phyloP scores from a whole-genome alignment of 768 basidiomycete genomes.

The Collybiopsis luxurians region DNA sequence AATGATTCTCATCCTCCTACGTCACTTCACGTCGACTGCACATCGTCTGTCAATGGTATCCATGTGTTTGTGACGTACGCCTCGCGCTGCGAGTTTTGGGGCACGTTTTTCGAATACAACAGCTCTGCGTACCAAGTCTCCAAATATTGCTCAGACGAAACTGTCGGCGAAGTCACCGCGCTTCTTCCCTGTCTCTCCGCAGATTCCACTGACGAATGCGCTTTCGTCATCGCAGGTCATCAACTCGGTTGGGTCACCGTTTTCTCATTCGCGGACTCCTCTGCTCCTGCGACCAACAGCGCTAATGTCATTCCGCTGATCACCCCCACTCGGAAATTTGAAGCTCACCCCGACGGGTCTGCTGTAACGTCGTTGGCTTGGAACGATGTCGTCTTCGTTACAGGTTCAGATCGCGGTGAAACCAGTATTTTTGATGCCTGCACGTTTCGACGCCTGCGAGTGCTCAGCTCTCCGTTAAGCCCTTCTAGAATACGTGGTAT shows the following conservation, averaged over 20 bases:
- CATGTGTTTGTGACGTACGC: conserved; percentile 52
- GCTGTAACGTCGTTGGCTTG: conserved; percentile 60
- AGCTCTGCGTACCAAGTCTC: conserved; percentile 41
- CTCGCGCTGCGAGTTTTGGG: conserved; percentile 50
- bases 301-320: conserved; percentile 12
- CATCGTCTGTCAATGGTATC: conserved; percentile 28
- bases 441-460: conserved; percentile 54
- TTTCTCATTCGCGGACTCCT: conserved; percentile 44
- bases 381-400: conserved; percentile 57
- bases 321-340: conserved; percentile 45
- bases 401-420: conserved; percentile 62
- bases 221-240: conserved; percentile 65
- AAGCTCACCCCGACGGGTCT: conserved; percentile 62
- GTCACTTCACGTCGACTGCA: conserved; percentile 26
- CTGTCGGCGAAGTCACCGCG: conserved; percentile 48
- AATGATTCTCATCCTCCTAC: conserved; percentile 7
- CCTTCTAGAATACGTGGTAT: conserved; percentile 20
- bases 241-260: conserved; percentile 60
- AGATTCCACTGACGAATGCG: conserved; percentile 28
- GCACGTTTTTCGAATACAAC: conserved; percentile 36
- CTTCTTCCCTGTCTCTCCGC: conserved; percentile 48
- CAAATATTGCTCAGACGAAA: conserved; percentile 27
- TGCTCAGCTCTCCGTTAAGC: conserved; percentile 48
- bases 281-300: conserved; percentile 11
- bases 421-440: conserved; percentile 65